Base-by-base conservation (phyloP, 2,329 filamentous ascomycete species). In the Tolypocladium nubicola region DNA sequence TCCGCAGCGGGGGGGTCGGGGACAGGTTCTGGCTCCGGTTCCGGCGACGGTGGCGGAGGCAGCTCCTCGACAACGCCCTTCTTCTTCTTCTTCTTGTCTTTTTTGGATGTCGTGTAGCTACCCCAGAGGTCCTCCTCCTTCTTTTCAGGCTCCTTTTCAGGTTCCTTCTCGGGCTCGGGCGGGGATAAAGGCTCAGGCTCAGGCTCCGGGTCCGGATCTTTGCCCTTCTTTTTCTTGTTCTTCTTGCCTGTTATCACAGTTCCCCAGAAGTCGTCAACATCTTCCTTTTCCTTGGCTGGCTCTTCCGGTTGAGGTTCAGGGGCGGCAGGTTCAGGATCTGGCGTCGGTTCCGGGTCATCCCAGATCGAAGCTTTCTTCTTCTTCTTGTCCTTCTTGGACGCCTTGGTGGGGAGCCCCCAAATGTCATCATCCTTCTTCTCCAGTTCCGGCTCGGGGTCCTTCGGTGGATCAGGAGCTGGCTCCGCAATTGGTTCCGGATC, bases 321-420 rank as follows among this genome's bases (percentile, higher is more conserved):
- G 0, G 52, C 53, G n/a, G 65, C 59, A 16, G 63, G 61, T 26
- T 64, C 63, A 26, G 66, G 63, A 4, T 58, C 63, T 0, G 61
- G 61, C 13, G 63, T 58, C 53, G 59, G 52, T 16, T 66, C 63
- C 23, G 61, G 56, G 3, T 62, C 63, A 26, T 63, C 65, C 62
- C 62, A 65, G n/a, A 62, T 52, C 26, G 64, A 62, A 52, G 59
- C 49, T 52, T 67, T 62, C 45, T 63, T 62, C 52, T 69, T 65
- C 60, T 69, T 66, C 58, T 64, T 64, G n/a, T 66, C 66, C 52
- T 66, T 69, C 58, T 71, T 72, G n/a, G 57, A 58, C 35, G 64
- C 59, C 61, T 67, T 68, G 40, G 63, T 61, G 45, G 62, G 19
- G 14, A 61, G 45, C 13, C 59, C 70, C 68, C 69, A 73, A 37